Percentiles rank a stretch among this genome's conserved stretches.
Evolutionary conservation across 495 filamentous ascomycete genomes (phyloP).

Genomic region (Elaphomyces granulatus): DNA sequence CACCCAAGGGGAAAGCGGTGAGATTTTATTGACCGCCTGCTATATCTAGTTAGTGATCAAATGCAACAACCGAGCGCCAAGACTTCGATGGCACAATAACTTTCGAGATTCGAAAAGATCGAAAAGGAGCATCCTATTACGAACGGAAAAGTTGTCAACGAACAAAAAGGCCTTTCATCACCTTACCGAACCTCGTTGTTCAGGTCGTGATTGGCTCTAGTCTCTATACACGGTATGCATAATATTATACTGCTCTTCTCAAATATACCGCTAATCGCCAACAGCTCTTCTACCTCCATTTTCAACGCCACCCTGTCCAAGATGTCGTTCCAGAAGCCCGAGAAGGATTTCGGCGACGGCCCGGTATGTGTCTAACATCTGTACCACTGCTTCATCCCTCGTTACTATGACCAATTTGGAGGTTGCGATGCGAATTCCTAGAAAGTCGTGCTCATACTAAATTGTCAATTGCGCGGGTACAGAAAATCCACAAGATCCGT

Average conservation of each 20-base stretch:
- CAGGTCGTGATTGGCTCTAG: slow-evolving; percentile 44
- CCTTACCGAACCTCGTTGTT: slow-evolving; percentile 56
- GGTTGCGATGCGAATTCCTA: no score
- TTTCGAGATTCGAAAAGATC: no score
- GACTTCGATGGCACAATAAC: no score
- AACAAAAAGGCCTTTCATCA: slow-evolving; percentile 48
- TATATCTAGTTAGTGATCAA: no score
- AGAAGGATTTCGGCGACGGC: slow-evolving; percentile 86
- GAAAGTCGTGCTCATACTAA: background rate
- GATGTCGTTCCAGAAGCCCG: slow-evolving; percentile 92
- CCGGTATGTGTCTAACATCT: slow-evolving; percentile 43
- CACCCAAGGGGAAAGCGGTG: no score
- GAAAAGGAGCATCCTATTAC: no score
- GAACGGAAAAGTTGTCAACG: no score
- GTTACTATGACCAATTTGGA: no score
- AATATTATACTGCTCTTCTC: no score
- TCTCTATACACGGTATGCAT: slow-evolving; percentile 15
- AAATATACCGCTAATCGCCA: no score
- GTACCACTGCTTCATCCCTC: no score
- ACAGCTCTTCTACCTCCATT: slow-evolving; percentile 1
- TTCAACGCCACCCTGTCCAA: slow-evolving; percentile 29
- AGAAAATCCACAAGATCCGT: slow-evolving; percentile 97
- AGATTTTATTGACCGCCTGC: no score
- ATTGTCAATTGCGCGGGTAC: slow-evolving; percentile 8
- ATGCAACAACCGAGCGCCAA: slow-evolving; percentile 37